Percentiles rank a stretch among this genome's conserved stretches.
phyloP scores from a whole-genome alignment of 2,329 filamentous ascomycete species.

The Ophiostoma quercus region DNA sequence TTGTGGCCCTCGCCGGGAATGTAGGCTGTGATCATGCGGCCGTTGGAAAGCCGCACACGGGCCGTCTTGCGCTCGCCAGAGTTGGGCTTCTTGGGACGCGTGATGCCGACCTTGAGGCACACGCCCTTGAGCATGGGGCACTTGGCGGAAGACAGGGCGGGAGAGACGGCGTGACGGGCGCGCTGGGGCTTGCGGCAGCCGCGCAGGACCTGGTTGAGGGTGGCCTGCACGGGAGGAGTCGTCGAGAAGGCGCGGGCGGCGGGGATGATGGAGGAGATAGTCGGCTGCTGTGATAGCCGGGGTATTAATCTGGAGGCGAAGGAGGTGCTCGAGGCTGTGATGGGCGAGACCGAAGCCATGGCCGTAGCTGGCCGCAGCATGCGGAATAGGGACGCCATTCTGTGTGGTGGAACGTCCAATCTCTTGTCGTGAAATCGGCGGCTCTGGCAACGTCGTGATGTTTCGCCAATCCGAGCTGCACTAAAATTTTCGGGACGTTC shows the following conservation, averaged over 20 bases:
- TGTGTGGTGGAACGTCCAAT: background rate
- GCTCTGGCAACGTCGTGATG: background rate
- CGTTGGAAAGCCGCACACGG: conserved; percentile 80
- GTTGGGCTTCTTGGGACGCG: conserved; percentile 97
- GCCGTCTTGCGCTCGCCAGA: conserved; percentile 95
- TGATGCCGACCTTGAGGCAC: conserved; percentile 87
- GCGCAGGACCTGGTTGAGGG: conserved; percentile 67
- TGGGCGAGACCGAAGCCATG: background rate
- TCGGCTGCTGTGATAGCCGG: conserved; percentile 30
- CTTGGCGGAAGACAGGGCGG: conserved; percentile 64
- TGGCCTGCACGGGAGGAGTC: conserved; percentile 52
- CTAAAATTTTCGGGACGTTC: conserved; percentile 2
- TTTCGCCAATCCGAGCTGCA: background rate
- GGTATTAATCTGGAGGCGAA: conserved; percentile 18
- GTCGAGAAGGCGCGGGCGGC: conserved; percentile 35
- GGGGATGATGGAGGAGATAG: conserved; percentile 31
- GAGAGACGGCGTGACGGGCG: conserved; percentile 80
- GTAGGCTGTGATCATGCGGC: conserved; percentile 83
- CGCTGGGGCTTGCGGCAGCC: conserved; percentile 75
- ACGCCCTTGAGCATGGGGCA: conserved; percentile 90
- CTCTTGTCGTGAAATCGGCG: background rate
- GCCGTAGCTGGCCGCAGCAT: conserved; percentile 32
- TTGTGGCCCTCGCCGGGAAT: conserved; percentile 98
- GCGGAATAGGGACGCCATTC: conserved; percentile 36
- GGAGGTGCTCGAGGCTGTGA: conserved; percentile 23